Percentiles rank a stretch among this genome's conserved stretches.
phyloP scores from a whole-genome alignment of 768 basidiomycete genomes.

The Sutorius australiensis region DNA sequence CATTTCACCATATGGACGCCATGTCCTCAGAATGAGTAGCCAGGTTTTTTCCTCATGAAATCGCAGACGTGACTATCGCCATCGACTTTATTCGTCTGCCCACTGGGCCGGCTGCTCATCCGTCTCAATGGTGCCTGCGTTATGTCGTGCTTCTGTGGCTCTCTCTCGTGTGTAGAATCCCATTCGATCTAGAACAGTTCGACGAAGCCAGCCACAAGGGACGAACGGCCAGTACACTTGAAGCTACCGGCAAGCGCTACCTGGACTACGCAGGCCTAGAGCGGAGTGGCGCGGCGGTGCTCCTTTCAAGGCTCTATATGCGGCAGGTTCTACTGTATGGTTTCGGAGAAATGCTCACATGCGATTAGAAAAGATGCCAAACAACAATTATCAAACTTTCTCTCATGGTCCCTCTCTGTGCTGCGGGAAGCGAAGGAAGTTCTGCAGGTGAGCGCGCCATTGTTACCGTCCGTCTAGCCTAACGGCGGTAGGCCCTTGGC shows the following conservation, averaged over 20 bases:
- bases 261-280: constrained; percentile 75
- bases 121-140: constrained; percentile 71
- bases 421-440: constrained; percentile 41
- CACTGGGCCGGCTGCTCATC: constrained; percentile 39
- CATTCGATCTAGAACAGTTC: constrained; percentile 86
- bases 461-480: not conserved
- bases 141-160: constrained; percentile 89
- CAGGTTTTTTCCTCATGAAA: constrained; percentile 90
- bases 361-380: constrained; percentile 54
- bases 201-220: constrained; percentile 56
- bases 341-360: constrained; percentile 9
- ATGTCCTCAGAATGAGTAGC: constrained; percentile 46
- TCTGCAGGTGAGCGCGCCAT: constrained; percentile 44
- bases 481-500: constrained; percentile 55
- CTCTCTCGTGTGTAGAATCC: constrained; percentile 90
- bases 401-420: constrained; percentile 42
- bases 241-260: constrained; percentile 53
- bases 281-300: constrained; percentile 73
- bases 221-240: constrained; percentile 53
- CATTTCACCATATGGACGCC: not conserved
- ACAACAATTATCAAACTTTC: constrained; percentile 47
- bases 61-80: constrained; percentile 74
- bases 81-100: constrained; percentile 57
- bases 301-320: constrained; percentile 79
- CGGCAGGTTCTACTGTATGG: constrained; percentile 44